Evolutionary conservation across 805 yeast genomes (phyloP).

Genomic region (Torulaspora quercuum): DNA sequence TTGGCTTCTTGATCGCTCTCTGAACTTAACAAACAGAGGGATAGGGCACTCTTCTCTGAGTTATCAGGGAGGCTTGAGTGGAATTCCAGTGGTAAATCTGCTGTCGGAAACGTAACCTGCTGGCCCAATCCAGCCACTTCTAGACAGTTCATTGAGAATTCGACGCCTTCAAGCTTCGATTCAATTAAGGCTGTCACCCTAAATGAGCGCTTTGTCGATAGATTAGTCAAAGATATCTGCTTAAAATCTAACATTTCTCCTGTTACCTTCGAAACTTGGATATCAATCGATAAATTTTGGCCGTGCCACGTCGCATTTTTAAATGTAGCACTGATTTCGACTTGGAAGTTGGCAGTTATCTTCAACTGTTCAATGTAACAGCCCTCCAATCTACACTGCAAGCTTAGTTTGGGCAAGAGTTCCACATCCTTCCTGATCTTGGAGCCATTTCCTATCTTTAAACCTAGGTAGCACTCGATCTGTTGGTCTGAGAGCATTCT

Average conservation of each 20-base stretch:
- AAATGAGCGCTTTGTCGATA: slow-evolving; percentile 29
- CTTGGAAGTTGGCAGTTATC: slow-evolving; percentile 20
- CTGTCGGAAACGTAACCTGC: slow-evolving; percentile 9
- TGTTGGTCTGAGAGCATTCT: slow-evolving; percentile 31
- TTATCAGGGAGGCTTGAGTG: too few relatives aligned
- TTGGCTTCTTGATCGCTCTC: slow-evolving; percentile 14
- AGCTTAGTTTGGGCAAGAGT: slow-evolving; percentile 38
- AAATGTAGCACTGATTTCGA: slow-evolving; percentile 24
- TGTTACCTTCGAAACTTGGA: slow-evolving; percentile 31
- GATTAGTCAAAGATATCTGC: slow-evolving; percentile 35
- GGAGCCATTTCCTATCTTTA: slow-evolving; percentile 42
- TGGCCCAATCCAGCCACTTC: slow-evolving; percentile 37
- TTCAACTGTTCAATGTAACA: slow-evolving; percentile 8
- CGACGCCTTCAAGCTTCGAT: slow-evolving; percentile 25
- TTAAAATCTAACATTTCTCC: slow-evolving; percentile 47
- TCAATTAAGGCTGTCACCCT: slow-evolving; percentile 25
- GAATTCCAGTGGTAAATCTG: slow-evolving; percentile 10
- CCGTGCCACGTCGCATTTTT: slow-evolving; percentile 36
- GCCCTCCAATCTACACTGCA: slow-evolving; percentile 24
- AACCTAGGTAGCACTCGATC: slow-evolving; percentile 42
- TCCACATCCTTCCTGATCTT: slow-evolving; percentile 38
- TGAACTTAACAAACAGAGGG: slow-evolving; percentile 9
- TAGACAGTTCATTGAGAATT: slow-evolving; percentile 38
- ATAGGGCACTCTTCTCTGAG: slow-evolving; percentile 6
- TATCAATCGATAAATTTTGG: slow-evolving; percentile 33